phyloP scores from a whole-genome alignment of 1,284 basidiomycete genomes.

The Rhodotorula sp. region DNA sequence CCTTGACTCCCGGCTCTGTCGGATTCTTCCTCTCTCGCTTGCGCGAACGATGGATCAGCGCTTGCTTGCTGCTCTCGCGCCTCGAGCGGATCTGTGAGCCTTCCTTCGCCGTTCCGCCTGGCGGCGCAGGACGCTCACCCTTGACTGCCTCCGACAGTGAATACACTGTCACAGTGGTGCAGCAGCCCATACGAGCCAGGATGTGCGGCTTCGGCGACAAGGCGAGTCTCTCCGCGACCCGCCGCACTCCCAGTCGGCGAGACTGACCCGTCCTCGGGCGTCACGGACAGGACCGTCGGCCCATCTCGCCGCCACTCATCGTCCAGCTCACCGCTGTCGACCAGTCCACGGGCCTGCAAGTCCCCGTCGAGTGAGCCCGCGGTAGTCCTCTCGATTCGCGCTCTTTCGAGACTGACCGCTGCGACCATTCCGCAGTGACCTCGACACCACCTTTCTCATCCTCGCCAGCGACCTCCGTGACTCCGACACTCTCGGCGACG shows the following conservation, averaged over 20 bases:
- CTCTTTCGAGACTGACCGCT: not conserved
- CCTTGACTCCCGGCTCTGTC: too few species aligned
- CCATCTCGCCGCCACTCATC: conserved; percentile 83
- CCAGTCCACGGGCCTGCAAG: conserved; percentile 7
- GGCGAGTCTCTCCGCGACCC: conserved; percentile 54
- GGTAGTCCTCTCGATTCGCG: not conserved
- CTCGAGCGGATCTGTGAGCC: too few species aligned
- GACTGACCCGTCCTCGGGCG: conserved; percentile 20
- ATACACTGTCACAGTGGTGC: conserved; percentile 77
- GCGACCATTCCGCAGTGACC: not conserved
- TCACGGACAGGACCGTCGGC: conserved; percentile 72
- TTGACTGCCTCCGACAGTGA: conserved; percentile 52
- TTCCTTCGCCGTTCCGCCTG: not conserved
- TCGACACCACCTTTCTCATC: conserved; percentile 65
- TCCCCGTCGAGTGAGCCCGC: conserved; percentile 69
- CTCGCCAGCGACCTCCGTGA: conserved; percentile 88
- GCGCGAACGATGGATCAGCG: too few species aligned
- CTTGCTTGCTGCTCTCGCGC: too few species aligned
- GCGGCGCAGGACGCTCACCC: not conserved
- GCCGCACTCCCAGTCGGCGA: not conserved
- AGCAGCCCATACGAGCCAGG: conserved; percentile 80
- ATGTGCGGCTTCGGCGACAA: conserved; percentile 96
- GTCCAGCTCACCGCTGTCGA: conserved; percentile 50
- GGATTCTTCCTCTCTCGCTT: too few species aligned
- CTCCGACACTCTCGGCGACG: conserved; percentile 66